Base-by-base conservation (phyloP, 2,329 filamentous ascomycete genomes). In the Daldinia sp. region DNA sequence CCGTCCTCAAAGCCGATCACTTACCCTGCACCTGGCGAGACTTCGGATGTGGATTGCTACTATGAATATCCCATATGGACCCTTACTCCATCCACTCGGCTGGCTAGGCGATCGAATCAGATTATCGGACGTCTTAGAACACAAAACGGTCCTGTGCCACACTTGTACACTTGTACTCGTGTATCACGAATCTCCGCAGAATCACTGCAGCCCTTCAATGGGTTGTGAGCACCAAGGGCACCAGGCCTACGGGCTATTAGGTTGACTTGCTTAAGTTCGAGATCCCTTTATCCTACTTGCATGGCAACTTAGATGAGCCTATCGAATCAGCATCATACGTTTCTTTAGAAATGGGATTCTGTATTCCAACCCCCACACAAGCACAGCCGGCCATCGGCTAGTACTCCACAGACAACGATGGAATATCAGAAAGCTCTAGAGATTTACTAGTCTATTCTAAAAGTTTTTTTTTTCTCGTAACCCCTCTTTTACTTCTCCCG, bases 61-160 rank as follows among this genome's bases (percentile, higher is more conserved):
- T 74, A 74, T 73, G 70, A 72, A 74, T 73, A 74, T 70, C 70
- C 62, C 41, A 20, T 23, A 54, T 69, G 62, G 62, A 66, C 59
- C 66, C 71, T 66, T 70, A 72, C 62, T 58, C 48, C 46, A 46
- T 58, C 20, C 63, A 58, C 55, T 62, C 37, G 28, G 56, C 64
- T 67, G 23, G 60, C 58, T 65, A 65, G 61, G 60, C 67, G 67
- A 69, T 61, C 69, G 54, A 71, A 71, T 69, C 63, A 65, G 50
- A 67, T 50, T 53, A 20, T 33, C 44, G 64, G 51, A 67, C 63
- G 50, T 28, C 53, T 42, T 20, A 57, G 60, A 48, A 39, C 63
- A 42, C 35, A 55, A 56, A 65, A 66, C 57, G 54, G 51, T 60
- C 58, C 59, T 55, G 62, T 69, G 60, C 54, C 64, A 42, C 60